These are phyloP conservation scores for Rachicladosporium sp. DNA, from an alignment of 2,329 filamentous ascomycete genomes.

Conservation along the genomic window DNA sequence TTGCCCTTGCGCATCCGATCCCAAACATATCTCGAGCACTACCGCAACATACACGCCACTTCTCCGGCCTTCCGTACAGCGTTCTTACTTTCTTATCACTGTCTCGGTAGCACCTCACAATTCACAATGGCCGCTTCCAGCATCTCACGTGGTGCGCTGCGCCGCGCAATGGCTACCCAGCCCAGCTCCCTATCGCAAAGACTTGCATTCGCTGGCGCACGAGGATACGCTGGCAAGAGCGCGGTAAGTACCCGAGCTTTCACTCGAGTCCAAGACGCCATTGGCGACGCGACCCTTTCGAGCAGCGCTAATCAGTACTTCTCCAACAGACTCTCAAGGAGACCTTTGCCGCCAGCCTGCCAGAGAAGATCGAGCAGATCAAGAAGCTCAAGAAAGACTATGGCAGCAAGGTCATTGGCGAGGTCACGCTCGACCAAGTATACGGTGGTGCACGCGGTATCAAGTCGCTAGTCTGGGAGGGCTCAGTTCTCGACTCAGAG, in stretches of 20 bases:
- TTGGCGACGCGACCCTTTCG: background rate
- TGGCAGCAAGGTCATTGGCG: conserved; percentile 87
- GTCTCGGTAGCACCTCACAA: background rate
- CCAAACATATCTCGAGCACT: too few relatives aligned
- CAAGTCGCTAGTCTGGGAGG: conserved; percentile 97
- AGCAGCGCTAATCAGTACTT: background rate
- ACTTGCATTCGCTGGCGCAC: conserved; percentile 67
- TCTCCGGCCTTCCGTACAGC: too few relatives aligned
- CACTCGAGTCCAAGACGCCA: background rate
- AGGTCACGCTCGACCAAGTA: conserved; percentile 98
- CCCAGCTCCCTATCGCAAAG: conserved; percentile 22
- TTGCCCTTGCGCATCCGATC: too few relatives aligned
- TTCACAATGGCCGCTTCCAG: conserved; percentile 19
- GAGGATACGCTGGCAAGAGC: conserved; percentile 88
- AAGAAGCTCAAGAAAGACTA: conserved; percentile 97
- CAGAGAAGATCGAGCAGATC: conserved; percentile 96
- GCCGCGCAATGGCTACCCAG: conserved; percentile 58
- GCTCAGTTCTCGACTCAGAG: conserved; percentile 93
- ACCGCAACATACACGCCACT: too few relatives aligned
- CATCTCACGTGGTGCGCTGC: conserved; percentile 56
- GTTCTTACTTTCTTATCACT: too few relatives aligned
- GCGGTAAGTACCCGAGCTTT: conserved; percentile 46
- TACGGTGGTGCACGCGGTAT: conserved; percentile 98
- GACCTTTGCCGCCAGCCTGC: conserved; percentile 90
- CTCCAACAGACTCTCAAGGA: conserved; percentile 77